Base-by-base conservation (phyloP, 805 yeast genomes). In the Maudiozyma turicensis region DNA sequence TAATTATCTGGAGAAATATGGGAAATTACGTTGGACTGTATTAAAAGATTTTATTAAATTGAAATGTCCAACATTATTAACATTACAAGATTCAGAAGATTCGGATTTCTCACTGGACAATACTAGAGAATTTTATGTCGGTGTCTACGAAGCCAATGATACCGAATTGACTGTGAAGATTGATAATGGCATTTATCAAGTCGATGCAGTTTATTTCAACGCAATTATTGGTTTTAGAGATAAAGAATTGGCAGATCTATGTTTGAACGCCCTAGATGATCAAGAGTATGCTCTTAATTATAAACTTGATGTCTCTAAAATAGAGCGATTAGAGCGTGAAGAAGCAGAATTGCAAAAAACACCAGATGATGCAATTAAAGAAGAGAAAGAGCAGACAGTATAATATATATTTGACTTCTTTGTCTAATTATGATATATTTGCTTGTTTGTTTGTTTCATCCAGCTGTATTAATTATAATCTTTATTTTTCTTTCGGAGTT, bases 31-130 rank as follows among this genome's bases (percentile, higher is more conserved):
- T 48, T 71, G 74, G 73, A 66, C 63, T 11, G 65, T 66, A 1
- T 47, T 71, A 14, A 70, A 70, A 52, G 75, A 71, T 51, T 64
- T 60, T 40, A 56, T 71, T 10, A 64, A 69, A 46, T 49, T 59
- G 37, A 63, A 63, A 45, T 64, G 67, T 48, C 64, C 64, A 13
- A 56, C 52, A 37, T 51, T 63, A 45, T 45, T 63, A 29, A 55
- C 53, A 38, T 47, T 55, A 44, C 46, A 35, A 40, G 47, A 49
- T 28, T 32, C 47, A 13, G 38, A 29, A 14, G 42, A 51, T 42
- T 45, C 44, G 9, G 47, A 49, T 6, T 50, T 45, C 4, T 46
- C 31, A 28, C 30, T 35, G 20, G 50, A 60, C 47, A 61, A 61
- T 43, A 64, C 67, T n/a, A 53, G 62, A 47, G 68, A 65, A 45